A percentile compares a stretch with the other conserved stretches of the same genome.
Conservation (phyloP, 176 grass and related monocot genomes). For the Ananas comosus region DNA sequence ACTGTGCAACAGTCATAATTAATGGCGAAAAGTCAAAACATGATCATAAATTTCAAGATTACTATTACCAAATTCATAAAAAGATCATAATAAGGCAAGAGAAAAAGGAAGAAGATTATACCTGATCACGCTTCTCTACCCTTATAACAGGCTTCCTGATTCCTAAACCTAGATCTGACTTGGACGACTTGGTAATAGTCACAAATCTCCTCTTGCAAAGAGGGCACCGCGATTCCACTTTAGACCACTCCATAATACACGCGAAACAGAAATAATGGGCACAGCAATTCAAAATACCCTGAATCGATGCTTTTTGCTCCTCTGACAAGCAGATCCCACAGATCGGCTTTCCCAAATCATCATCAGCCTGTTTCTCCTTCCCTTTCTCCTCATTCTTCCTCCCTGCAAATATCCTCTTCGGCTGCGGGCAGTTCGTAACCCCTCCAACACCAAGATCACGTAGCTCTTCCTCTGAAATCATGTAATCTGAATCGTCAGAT, state of each 20-base stretch:
- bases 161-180: slow-evolving; percentile 40
- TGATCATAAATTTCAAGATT: no score
- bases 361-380: slow-evolving; percentile 39
- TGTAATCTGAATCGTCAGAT: slow-evolving; percentile 29
- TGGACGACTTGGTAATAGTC: slow-evolving; percentile 78
- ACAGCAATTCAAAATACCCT: slow-evolving; percentile 70
- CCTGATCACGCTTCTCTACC: slow-evolving; percentile 83
- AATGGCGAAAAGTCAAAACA: no score
- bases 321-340: slow-evolving; percentile 89
- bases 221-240: slow-evolving; percentile 83
- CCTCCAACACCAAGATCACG: slow-evolving; percentile 13
- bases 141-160: slow-evolving; percentile 49
- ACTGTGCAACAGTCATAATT: no score
- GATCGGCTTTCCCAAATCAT: slow-evolving; percentile 39
- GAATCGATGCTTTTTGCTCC: slow-evolving; percentile 56
- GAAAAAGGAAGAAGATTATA: slow-evolving; percentile 29
- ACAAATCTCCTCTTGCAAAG: slow-evolving; percentile 78
- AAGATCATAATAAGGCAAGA: background rate
- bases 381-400: slow-evolving; percentile 53
- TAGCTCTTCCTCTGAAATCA: slow-evolving; percentile 31
- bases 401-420: slow-evolving; percentile 27
- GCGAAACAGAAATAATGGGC: slow-evolving; percentile 88
- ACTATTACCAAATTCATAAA: no score
- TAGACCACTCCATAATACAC: slow-evolving; percentile 92
- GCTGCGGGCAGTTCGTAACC: slow-evolving; percentile 4